Evolutionary conservation across 2,329 filamentous ascomycete species (phyloP).

Genomic region (Endocalyx cinctus): DNA sequence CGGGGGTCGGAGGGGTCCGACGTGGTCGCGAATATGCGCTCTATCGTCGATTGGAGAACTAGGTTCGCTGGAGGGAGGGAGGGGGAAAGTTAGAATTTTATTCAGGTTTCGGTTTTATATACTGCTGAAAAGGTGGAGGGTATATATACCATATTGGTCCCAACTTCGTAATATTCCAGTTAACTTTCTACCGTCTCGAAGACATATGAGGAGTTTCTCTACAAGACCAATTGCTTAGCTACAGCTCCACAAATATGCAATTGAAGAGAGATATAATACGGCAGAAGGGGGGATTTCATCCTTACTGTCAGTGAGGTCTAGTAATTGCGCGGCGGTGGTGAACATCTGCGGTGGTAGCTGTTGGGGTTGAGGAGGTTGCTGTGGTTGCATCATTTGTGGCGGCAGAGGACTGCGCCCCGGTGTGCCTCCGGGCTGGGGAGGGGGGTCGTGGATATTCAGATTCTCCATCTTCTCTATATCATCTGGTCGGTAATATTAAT

Average conservation of each 20-base stretch:
- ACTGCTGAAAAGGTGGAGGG: not conserved
- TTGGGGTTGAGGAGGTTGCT: slow-evolving; percentile 59
- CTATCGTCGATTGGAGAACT: slow-evolving; percentile 86
- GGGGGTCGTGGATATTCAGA: slow-evolving; percentile 45
- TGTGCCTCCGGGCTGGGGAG: slow-evolving; percentile 37
- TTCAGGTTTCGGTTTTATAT: slow-evolving; percentile 1
- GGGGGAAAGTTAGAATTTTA: slow-evolving; percentile 6
- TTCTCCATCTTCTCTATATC: slow-evolving; percentile 53
- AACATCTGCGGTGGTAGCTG: slow-evolving; percentile 95
- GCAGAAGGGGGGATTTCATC: too few species aligned
- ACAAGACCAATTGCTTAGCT: too few species aligned
- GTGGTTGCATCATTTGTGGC: slow-evolving; percentile 62
- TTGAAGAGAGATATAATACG: too few species aligned
- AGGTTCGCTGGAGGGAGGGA: slow-evolving; percentile 66
- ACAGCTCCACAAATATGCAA: too few species aligned
- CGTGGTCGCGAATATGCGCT: slow-evolving; percentile 66
- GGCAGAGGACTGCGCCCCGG: slow-evolving; percentile 31
- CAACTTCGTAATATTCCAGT: slow-evolving; percentile 90
- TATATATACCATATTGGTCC: slow-evolving; percentile 86
- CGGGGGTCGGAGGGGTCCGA: slow-evolving; percentile 28
- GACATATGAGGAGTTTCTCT: slow-evolving; percentile 93
- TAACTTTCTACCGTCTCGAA: slow-evolving; percentile 90
- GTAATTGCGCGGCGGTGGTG: slow-evolving; percentile 89
- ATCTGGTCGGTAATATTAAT: slow-evolving; percentile 16
- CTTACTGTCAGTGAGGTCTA: slow-evolving; percentile 97